Base-by-base conservation (phyloP, 208 protist genomes). In the Borovskyia barvae region DNA sequence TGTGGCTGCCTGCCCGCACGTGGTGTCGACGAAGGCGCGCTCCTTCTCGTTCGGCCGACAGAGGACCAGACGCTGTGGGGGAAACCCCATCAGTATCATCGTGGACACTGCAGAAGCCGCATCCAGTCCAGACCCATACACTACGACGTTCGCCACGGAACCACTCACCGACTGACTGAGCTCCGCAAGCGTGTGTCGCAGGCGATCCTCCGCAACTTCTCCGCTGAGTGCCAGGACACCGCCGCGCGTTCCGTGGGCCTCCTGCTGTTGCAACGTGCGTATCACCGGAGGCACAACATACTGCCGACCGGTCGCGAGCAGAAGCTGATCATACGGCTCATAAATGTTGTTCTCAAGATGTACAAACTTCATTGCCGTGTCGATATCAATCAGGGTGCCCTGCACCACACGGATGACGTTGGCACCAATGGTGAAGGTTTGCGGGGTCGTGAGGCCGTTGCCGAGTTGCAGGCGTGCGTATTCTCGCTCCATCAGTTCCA, bases 301-400 rank as follows among this genome's bases (percentile, higher is more conserved):
- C 69, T 97, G 90, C 47, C 90, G 66, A 0, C 90, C 89, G n/a
- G 85, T 79, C 22, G 83, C 81, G 11, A 97, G 69, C 33, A 97
- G 59, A 11, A 97, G 72, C 69, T 93, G 87, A 62, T 97, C 92
- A 66, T 97, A 97, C 22, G 90, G 85, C 64, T 94, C 87, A 42
- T 87, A 92, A 32, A 75, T 68, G 30, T 82, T 80, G 58, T 94
- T 92, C 66, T 96, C 90, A 17, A 92, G 57, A 32, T 74, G 68
- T 17, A 97, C 69, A 47, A 81, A 94, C 39, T 80, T 84, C 58
- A 91, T 69, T 12, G 51, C 69, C 30, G 82, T 92, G 54, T 97
- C 90, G 4, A 97, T 65, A 72, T 97, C 92, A 8, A 94, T 61
- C 19, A 96, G 42, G n/a, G 72, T 82, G 22, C 87, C 87, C 17